Evolutionary conservation across 805 yeast genomes (phyloP).

Genomic region (Yamadazyma kitorensis): DNA sequence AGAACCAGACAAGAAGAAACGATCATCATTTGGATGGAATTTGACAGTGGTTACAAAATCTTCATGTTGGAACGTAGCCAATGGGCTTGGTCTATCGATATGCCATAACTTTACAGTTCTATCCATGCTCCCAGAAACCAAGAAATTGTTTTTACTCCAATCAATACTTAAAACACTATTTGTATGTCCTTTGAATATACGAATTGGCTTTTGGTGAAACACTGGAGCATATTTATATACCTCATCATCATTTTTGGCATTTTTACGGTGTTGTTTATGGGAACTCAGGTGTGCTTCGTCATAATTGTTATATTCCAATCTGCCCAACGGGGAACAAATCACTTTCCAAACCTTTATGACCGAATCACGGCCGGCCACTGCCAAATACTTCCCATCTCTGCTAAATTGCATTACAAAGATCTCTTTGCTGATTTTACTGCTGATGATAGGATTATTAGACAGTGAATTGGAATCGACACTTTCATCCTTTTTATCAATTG

Average conservation of each 20-base stretch:
- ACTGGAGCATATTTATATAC: conserved; percentile 64
- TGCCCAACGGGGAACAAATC: conserved; percentile 65
- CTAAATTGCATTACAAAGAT: conserved; percentile 76
- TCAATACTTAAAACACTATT: conserved; percentile 71
- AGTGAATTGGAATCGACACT: not conserved
- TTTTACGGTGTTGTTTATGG: conserved; percentile 13
- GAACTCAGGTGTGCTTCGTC: conserved; percentile 13
- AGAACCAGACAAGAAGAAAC: conserved; percentile 82
- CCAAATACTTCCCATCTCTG: conserved; percentile 76
- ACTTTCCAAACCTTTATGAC: conserved; percentile 76
- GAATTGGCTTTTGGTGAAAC: conserved; percentile 64
- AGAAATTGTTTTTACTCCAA: conserved; percentile 86
- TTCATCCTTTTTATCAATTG: conserved; percentile 10
- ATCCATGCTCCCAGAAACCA: conserved; percentile 82
- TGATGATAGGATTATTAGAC: not conserved
- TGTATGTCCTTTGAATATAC: conserved; percentile 63
- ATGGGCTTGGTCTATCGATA: conserved; percentile 58
- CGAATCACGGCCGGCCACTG: conserved; percentile 80
- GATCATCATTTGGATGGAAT: conserved; percentile 83
- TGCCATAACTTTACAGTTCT: conserved; percentile 84
- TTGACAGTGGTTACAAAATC: conserved; percentile 79
- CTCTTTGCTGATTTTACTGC: conserved; percentile 33
- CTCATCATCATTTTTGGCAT: conserved; percentile 10
- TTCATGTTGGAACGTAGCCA: conserved; percentile 66
- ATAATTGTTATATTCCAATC: conserved; percentile 43